These are phyloP conservation scores for Lepiota brunneoincarnata DNA, from an alignment of 768 basidiomycete genomes.

Conservation along the genomic window DNA sequence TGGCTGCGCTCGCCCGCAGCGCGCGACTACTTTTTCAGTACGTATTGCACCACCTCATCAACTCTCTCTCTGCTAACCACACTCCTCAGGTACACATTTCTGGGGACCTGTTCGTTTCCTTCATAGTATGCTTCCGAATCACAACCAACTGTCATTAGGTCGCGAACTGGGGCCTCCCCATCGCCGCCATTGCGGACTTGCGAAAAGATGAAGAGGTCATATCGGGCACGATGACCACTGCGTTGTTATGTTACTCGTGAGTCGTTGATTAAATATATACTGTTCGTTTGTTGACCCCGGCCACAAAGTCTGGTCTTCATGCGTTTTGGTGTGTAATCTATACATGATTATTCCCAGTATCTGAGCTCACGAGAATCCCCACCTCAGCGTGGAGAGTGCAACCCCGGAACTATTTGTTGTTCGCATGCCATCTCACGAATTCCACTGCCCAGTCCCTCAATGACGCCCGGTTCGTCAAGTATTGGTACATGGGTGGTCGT, in stretches of 20 bases:
- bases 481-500: slow-evolving; percentile 87
- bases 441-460: slow-evolving; percentile 83
- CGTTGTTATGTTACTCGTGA: slow-evolving; percentile 89
- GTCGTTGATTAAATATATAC: slow-evolving; percentile 29
- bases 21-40: slow-evolving; percentile 93
- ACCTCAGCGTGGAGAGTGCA: slow-evolving; percentile 87
- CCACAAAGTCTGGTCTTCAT: slow-evolving; percentile 74
- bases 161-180: slow-evolving; percentile 97
- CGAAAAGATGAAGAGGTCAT: slow-evolving; percentile 95
- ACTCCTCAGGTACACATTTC: slow-evolving; percentile 87
- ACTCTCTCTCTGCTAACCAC: slow-evolving; percentile 4
- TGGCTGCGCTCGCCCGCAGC: slow-evolving; percentile 93
- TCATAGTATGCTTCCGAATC: slow-evolving; percentile 11
- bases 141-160: slow-evolving; percentile 48
- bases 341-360: not conserved
- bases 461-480: slow-evolving; percentile 81
- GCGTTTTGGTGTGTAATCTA: slow-evolving; percentile 73
- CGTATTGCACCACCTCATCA: slow-evolving; percentile 26
- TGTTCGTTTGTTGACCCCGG: slow-evolving; percentile 5
- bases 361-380: slow-evolving; percentile 7
- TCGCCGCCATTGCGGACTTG: slow-evolving; percentile 90
- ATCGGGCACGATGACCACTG: slow-evolving; percentile 94
- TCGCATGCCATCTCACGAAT: slow-evolving; percentile 94
- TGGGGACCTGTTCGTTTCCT: slow-evolving; percentile 83
- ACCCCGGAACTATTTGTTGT: slow-evolving; percentile 93